Evolutionary conservation across 75 land plant species (phyloP).

Genomic region (Pinus taeda): DNA sequence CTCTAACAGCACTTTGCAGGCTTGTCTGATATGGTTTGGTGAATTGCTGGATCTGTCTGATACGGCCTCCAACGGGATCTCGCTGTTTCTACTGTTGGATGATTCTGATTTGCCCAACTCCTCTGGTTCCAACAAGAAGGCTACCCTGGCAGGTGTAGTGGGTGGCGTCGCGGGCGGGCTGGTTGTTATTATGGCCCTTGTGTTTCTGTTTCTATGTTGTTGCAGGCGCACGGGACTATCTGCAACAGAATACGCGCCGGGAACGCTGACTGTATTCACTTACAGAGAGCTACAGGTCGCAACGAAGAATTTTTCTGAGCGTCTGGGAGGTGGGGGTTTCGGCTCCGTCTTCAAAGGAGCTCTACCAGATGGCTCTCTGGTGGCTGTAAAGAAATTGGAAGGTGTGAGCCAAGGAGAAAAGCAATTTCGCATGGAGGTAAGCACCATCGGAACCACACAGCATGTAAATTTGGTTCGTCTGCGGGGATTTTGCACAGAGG

Average conservation of each 20-base stretch:
- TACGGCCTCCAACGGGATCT: no score
- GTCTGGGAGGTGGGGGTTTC: slow-evolving; percentile 5
- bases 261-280: background rate
- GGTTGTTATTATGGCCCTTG: background rate
- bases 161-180: background rate
- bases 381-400: slow-evolving; percentile 4
- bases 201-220: background rate
- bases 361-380: background rate
- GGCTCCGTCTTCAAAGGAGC: slow-evolving; percentile 9
- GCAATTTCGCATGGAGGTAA: slow-evolving; percentile 30
- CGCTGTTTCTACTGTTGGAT: background rate
- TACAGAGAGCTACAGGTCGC: background rate
- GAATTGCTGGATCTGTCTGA: slow-evolving; percentile 6
- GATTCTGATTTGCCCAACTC: background rate
- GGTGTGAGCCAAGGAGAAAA: slow-evolving; percentile 22
- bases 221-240: background rate
- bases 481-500: slow-evolving; percentile 28
- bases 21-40: slow-evolving; percentile 15
- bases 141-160: background rate
- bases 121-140: no score
- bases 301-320: background rate
- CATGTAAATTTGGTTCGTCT: slow-evolving; percentile 32
- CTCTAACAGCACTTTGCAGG: background rate
- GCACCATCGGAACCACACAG: slow-evolving; percentile 25
- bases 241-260: background rate